Conservation (phyloP, 805 yeast genomes). For the Suhomyces pyralidae region DNA sequence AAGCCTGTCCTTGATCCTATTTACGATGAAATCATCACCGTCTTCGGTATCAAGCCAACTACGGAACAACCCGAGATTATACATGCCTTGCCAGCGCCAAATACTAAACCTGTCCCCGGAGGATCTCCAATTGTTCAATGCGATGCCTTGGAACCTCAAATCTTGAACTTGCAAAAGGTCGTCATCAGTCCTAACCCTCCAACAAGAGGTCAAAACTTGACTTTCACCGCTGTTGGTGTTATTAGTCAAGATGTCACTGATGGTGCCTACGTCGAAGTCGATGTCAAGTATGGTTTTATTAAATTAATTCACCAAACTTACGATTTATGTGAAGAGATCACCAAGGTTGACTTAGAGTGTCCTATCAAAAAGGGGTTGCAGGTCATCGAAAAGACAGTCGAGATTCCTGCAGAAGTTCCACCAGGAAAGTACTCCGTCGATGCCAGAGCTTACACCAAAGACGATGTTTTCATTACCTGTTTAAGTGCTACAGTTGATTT, state of each 20-base stretch:
- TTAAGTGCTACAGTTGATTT: slow-evolving; percentile 68
- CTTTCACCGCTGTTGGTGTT: slow-evolving; percentile 71
- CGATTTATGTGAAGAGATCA: slow-evolving; percentile 86
- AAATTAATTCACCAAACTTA: slow-evolving; percentile 84
- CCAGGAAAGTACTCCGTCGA: slow-evolving; percentile 87
- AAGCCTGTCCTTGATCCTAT: slow-evolving; percentile 16
- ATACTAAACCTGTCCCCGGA: slow-evolving; percentile 79
- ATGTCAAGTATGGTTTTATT: slow-evolving; percentile 89
- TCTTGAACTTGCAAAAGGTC: slow-evolving; percentile 58
- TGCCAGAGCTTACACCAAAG: slow-evolving; percentile 87
- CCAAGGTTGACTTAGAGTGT: slow-evolving; percentile 80
- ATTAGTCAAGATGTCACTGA: slow-evolving; percentile 57
- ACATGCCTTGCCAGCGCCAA: slow-evolving; percentile 27
- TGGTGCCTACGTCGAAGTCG: slow-evolving; percentile 94
- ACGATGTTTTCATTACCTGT: slow-evolving; percentile 81
- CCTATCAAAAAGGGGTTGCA: slow-evolving; percentile 75
- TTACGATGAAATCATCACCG: slow-evolving; percentile 12
- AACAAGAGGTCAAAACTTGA: slow-evolving; percentile 73
- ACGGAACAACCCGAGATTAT: slow-evolving; percentile 6
- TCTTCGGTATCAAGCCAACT: slow-evolving; percentile 6
- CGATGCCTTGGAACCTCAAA: slow-evolving; percentile 61
- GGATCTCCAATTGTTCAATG: slow-evolving; percentile 82
- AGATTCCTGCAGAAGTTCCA: slow-evolving; percentile 88
- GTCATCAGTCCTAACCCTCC: slow-evolving; percentile 86
- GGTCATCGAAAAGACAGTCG: slow-evolving; percentile 65